Evolutionary conservation across 2,329 filamentous ascomycete genomes (phyloP).

Genomic region (Fusarium mangiferae): DNA sequence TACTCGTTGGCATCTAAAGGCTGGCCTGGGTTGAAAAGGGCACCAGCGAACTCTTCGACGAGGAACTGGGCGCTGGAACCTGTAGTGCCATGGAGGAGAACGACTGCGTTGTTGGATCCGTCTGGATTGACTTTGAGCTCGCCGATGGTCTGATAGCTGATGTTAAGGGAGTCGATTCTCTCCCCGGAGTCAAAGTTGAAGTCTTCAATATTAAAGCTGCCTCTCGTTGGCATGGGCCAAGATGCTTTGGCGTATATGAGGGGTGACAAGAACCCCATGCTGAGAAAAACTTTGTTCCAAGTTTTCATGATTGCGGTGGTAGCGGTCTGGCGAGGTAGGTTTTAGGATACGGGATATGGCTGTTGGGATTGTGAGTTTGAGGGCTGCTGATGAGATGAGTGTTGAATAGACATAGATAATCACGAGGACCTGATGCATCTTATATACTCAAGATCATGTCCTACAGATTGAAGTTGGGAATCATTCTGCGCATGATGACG

Average conservation of each 20-base stretch:
- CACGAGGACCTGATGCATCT: too few species aligned
- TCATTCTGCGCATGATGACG: too few species aligned
- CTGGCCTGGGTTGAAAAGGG: constrained; percentile 12
- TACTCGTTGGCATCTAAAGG: constrained; percentile 8
- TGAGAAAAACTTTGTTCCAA: accelerated
- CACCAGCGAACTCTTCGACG: constrained; percentile 11
- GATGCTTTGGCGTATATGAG: accelerated
- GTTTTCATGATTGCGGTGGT: not conserved
- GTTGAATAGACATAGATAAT: too few species aligned
- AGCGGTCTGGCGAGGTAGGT: too few species aligned
- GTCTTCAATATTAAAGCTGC: not conserved
- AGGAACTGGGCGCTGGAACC: not conserved
- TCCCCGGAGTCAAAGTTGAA: constrained; percentile 19
- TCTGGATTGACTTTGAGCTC: constrained; percentile 15
- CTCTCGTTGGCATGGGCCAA: not conserved
- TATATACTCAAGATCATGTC: too few species aligned
- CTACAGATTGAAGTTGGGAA: too few species aligned
- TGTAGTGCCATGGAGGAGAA: constrained; percentile 15
- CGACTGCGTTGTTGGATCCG: constrained; percentile 17
- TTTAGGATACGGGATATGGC: too few species aligned
- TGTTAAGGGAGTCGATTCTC: not conserved
- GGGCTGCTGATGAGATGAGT: too few species aligned
- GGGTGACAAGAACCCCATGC: accelerated
- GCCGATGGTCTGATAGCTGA: constrained; percentile 27
- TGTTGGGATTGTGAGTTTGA: too few species aligned